Conservation (phyloP, 805 yeast species). For the Naumovozyma dairenensis region DNA sequence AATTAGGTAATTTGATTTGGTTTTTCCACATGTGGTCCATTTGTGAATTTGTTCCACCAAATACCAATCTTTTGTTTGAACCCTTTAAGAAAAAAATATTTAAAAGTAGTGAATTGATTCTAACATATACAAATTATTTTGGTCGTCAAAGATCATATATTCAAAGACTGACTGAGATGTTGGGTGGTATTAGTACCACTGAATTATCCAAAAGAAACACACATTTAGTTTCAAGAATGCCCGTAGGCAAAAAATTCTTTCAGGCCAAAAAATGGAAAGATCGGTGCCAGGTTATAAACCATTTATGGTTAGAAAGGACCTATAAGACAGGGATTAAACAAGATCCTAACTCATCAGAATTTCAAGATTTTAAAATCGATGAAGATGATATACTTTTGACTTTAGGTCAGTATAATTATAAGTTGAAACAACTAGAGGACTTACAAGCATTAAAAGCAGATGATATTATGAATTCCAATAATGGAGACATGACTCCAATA, state of each 20-base stretch:
- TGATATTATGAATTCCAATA: neutral
- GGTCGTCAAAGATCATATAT: conserved; percentile 78
- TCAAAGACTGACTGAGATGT: conserved; percentile 45
- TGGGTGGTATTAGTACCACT: conserved; percentile 74
- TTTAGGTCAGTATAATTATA: neutral
- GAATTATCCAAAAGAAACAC: conserved; percentile 55
- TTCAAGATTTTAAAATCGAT: conserved; percentile 4
- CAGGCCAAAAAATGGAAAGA: conserved; percentile 62
- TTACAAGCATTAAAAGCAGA: too few species aligned
- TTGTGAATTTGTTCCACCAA: conserved; percentile 47
- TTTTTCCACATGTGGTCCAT: conserved; percentile 54
- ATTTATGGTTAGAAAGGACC: conserved; percentile 82
- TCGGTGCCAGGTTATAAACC: conserved; percentile 48
- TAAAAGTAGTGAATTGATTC: conserved; percentile 42
- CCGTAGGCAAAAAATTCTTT: conserved; percentile 62
- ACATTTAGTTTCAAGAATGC: conserved; percentile 57
- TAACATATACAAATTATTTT: conserved; percentile 69
- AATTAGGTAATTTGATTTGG: conserved; percentile 69
- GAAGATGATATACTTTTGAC: neutral
- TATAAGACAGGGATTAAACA: conserved; percentile 26
- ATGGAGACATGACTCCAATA: too few species aligned
- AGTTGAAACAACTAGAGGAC: too few species aligned
- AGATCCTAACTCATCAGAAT: conserved; percentile 6
- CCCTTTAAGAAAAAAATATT: conserved; percentile 46
- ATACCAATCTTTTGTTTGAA: conserved; percentile 49